Percentiles rank a stretch among this genome's conserved stretches.
Evolutionary conservation across 169 alveolate species (phyloP).

Genomic region (Eimeria praecox): DNA sequence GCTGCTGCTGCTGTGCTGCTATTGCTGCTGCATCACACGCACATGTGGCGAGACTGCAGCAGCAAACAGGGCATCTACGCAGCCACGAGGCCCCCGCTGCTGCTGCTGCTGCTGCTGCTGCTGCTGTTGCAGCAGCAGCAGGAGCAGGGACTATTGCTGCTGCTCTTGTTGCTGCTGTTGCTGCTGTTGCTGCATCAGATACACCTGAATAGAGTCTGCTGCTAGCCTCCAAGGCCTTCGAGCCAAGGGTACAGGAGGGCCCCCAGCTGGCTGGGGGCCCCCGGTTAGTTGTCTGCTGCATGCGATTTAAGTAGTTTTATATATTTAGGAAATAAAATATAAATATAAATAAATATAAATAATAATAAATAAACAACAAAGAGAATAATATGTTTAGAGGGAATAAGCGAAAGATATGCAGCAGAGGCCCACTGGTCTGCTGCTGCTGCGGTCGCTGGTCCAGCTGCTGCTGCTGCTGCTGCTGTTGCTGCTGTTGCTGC

Average conservation of each 20-base stretch:
- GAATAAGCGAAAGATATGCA: no score
- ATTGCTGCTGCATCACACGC: constrained; percentile 51
- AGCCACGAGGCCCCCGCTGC: constrained; percentile 54
- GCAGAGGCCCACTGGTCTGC: constrained; percentile 42
- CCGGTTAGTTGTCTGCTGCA: not conserved
- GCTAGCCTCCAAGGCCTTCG: not conserved
- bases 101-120: constrained; percentile 59
- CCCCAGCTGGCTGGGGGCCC: constrained; percentile 77
- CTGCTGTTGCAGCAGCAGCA: not conserved
- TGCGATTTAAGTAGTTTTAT: not conserved
- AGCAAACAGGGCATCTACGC: constrained; percentile 49
- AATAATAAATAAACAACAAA: not conserved
- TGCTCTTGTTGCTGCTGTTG: constrained; percentile 48
- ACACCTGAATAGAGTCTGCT: constrained; percentile 28
- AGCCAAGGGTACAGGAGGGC: not conserved
- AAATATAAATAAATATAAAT: not conserved
- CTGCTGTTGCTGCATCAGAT: constrained; percentile 62
- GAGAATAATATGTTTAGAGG: no score
- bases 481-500: not conserved
- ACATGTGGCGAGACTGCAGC: constrained; percentile 29
- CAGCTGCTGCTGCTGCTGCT: constrained; percentile 3
- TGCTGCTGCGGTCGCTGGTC: constrained; percentile 26
- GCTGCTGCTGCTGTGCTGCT: constrained; percentile 16
- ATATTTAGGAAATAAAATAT: not conserved
- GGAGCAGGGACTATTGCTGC: constrained; percentile 13